Evolutionary conservation across 2,329 filamentous ascomycete genomes (phyloP).

Genomic region (Macrophomina tecta): DNA sequence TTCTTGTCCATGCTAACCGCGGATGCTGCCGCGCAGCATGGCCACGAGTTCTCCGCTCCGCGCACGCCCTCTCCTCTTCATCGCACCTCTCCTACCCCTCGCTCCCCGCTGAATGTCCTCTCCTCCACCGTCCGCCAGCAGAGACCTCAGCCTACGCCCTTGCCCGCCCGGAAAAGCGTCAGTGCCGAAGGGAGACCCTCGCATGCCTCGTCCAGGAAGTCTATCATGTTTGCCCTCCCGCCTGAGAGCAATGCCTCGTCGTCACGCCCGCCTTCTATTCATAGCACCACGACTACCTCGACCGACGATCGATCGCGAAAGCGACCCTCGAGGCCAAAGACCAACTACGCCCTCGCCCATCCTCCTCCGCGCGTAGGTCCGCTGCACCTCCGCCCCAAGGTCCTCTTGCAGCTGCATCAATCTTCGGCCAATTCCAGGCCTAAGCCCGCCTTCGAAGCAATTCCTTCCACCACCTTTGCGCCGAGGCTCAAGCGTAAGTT

Average conservation of each 20-base stretch:
- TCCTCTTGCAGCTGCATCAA: slow-evolving; percentile 75
- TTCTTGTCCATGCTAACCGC: slow-evolving; percentile 47
- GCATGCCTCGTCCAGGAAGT: slow-evolving; percentile 27
- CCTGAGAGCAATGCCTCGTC: slow-evolving; percentile 30
- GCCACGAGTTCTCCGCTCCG: slow-evolving; percentile 39
- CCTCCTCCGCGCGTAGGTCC: slow-evolving; percentile 64
- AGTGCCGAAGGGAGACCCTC: slow-evolving; percentile 25
- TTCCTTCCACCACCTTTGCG: slow-evolving; percentile 68
- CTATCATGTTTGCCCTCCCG: slow-evolving; percentile 30
- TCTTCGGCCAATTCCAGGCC: slow-evolving; percentile 66
- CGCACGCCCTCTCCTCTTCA: slow-evolving; percentile 31
- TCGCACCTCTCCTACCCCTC: slow-evolving; percentile 38
- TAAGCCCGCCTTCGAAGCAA: slow-evolving; percentile 73
- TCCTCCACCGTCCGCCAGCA: slow-evolving; percentile 38
- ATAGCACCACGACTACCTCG: slow-evolving; percentile 31
- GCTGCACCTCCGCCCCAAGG: slow-evolving; percentile 70
- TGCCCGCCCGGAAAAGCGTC: slow-evolving; percentile 23
- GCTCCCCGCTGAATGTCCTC: slow-evolving; percentile 44
- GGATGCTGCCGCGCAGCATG: slow-evolving; percentile 43
- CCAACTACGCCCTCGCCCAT: slow-evolving; percentile 70
- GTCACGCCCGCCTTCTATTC: slow-evolving; percentile 24
- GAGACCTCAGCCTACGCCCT: slow-evolving; percentile 32
- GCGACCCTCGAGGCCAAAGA: slow-evolving; percentile 61
- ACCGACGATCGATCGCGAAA: slow-evolving; percentile 47
- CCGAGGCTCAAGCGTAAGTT: slow-evolving; percentile 54